phyloP scores from a whole-genome alignment of 1,284 basidiomycete genomes.

The Bjerkandera adusta region DNA sequence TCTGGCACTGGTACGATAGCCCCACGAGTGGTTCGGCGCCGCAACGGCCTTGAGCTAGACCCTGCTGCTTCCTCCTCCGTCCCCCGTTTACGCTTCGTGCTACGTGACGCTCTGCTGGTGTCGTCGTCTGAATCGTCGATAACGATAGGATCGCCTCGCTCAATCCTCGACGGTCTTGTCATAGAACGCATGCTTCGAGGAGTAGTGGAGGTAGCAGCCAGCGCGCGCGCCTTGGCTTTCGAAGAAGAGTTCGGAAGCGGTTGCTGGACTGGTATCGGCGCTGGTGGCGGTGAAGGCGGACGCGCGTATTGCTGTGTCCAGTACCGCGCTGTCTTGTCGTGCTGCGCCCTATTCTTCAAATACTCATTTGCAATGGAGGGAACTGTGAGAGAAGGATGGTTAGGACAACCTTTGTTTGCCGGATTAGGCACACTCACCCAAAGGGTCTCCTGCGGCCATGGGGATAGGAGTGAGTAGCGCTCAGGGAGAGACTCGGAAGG shows the following conservation, averaged over 20 bases:
- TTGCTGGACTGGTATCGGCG: too few species aligned
- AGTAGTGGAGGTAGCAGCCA: too few species aligned
- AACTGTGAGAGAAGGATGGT: conserved; percentile 39
- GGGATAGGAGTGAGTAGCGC: conserved; percentile 4
- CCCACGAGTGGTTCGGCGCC: conserved; percentile 16
- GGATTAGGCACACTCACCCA: conserved; percentile 43
- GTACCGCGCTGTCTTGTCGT: conserved; percentile 62
- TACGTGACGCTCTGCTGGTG: conserved; percentile 21
- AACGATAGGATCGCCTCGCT: conserved; percentile 35
- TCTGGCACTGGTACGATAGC: conserved; percentile 17
- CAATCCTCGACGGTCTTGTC: conserved; percentile 17
- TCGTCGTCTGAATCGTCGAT: conserved; percentile 53
- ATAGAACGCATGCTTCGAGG: conserved; percentile 13
- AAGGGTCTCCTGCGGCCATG: conserved; percentile 58
- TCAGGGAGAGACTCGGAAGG: conserved; percentile 1
- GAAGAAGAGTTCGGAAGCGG: conserved; percentile 27
- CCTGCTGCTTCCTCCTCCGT: conserved; percentile 19
- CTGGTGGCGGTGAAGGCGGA: conserved; percentile 39
- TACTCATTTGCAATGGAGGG: conserved; percentile 74
- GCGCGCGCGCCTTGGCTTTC: conserved; percentile 31
- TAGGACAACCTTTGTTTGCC: neutral
- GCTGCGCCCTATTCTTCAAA: conserved; percentile 55
- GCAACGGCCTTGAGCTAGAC: conserved; percentile 16
- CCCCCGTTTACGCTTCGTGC: conserved; percentile 28
- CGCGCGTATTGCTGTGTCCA: conserved; percentile 64